A percentile compares a stretch with the other conserved stretches of the same genome.
Evolutionary conservation across 345 rosid genomes (phyloP).

Genomic region (Melastoma malabathricum): DNA sequence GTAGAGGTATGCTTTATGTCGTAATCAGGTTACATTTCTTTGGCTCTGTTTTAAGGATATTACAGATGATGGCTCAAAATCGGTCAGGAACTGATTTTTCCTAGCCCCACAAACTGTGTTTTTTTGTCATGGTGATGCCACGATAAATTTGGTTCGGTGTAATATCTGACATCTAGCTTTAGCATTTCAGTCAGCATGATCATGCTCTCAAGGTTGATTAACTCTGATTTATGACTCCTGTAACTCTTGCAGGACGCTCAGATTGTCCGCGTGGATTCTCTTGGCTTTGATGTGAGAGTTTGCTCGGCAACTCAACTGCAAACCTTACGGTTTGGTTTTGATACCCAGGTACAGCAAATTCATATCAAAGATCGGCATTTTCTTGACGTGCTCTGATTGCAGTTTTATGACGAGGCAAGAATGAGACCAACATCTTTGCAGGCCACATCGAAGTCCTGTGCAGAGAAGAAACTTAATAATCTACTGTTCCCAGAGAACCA

Average conservation of each 20-base stretch:
- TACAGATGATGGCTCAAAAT: too few species aligned
- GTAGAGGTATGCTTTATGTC: conserved; percentile 51
- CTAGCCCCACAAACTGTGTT: too few species aligned
- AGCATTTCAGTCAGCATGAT: too few species aligned
- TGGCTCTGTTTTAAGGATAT: too few species aligned
- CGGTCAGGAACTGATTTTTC: too few species aligned
- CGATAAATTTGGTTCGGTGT: too few species aligned
- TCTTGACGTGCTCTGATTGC: too few species aligned
- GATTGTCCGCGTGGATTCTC: conserved; percentile 53
- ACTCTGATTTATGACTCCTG: too few species aligned
- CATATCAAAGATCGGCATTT: neutral
- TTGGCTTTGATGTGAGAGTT: conserved; percentile 77
- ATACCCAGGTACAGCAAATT: conserved; percentile 38
- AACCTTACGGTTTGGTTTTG: conserved; percentile 66
- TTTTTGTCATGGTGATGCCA: too few species aligned
- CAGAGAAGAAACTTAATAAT: conserved; percentile 63
- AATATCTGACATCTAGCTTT: too few species aligned
- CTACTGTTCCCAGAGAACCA: conserved; percentile 44
- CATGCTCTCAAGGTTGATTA: too few species aligned
- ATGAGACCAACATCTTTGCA: conserved; percentile 15
- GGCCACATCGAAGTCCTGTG: conserved; percentile 72
- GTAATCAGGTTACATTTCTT: neutral
- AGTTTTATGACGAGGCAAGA: too few species aligned
- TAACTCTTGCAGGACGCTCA: conserved; percentile 48
- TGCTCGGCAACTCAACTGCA: conserved; percentile 79